phyloP scores from a whole-genome alignment of 116 monocot species.

The Papilionanthe hybrid region DNA sequence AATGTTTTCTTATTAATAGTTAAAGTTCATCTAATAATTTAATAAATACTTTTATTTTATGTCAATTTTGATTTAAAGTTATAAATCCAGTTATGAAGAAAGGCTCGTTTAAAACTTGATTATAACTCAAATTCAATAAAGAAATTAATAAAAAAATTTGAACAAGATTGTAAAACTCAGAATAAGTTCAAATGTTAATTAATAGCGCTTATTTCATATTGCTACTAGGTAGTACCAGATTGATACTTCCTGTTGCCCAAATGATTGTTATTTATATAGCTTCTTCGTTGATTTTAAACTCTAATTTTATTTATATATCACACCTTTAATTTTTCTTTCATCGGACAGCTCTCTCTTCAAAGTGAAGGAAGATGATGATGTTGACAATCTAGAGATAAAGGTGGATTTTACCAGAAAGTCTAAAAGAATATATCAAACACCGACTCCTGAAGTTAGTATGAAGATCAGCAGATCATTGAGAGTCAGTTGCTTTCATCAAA shows the following conservation, averaged over 20 bases:
- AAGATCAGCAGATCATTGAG: slow-evolving; percentile 92
- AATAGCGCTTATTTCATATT: too few relatives aligned
- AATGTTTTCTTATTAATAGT: too few relatives aligned
- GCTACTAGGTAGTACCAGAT: neutral
- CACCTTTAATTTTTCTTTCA: neutral
- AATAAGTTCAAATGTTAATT: too few relatives aligned
- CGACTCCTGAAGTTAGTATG: slow-evolving; percentile 77
- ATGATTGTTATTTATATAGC: neutral
- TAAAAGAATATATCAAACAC: slow-evolving; percentile 74
- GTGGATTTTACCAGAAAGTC: slow-evolving; percentile 54
- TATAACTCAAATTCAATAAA: too few relatives aligned
- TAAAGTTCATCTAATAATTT: too few relatives aligned
- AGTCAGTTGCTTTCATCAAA: slow-evolving; percentile 39
- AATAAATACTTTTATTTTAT: too few relatives aligned
- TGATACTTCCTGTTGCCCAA: neutral
- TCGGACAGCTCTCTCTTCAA: slow-evolving; percentile 79
- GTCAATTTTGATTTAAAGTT: too few relatives aligned
- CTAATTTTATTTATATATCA: neutral
- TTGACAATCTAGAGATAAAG: slow-evolving; percentile 88
- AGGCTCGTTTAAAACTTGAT: too few relatives aligned
- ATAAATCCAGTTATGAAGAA: too few relatives aligned
- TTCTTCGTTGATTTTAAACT: neutral
- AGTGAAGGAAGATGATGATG: slow-evolving; percentile 98
- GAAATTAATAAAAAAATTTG: too few relatives aligned
- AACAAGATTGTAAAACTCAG: too few relatives aligned